Evolutionary conservation across 805 yeast species (phyloP).

Genomic region (Yarrowia sp.): DNA sequence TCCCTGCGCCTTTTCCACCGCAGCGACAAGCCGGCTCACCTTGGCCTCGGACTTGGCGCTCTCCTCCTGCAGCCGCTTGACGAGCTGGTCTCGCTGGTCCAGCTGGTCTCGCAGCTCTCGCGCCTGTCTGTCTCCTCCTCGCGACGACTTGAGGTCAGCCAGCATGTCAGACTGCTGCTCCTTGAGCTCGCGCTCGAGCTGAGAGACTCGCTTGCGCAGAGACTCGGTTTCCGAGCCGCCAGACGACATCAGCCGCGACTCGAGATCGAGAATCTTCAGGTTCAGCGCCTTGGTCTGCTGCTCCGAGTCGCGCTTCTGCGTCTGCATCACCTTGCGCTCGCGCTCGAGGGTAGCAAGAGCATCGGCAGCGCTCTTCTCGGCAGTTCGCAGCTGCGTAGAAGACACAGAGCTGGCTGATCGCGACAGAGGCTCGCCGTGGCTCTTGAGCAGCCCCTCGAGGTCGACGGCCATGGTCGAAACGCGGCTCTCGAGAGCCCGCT

Average conservation of each 20-base stretch:
- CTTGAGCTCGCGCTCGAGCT: constrained; percentile 34
- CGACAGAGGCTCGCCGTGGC: background rate
- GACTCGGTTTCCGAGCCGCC: background rate
- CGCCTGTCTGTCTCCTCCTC: constrained; percentile 33
- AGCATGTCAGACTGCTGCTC: constrained; percentile 29
- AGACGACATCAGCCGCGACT: constrained; percentile 28
- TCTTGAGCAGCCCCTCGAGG: constrained; percentile 8
- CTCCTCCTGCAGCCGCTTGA: constrained; percentile 47
- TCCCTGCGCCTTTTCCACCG: constrained; percentile 39
- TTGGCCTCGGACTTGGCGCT: constrained; percentile 51
- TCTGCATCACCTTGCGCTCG: constrained; percentile 28
- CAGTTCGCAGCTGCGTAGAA: background rate
- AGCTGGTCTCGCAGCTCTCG: constrained; percentile 34
- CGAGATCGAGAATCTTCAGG: constrained; percentile 34
- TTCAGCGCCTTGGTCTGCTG: constrained; percentile 36
- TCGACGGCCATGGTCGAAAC: constrained; percentile 43
- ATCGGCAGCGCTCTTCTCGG: constrained; percentile 10
- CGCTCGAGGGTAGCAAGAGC: constrained; percentile 27
- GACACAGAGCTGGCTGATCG: background rate
- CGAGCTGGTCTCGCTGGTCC: constrained; percentile 35
- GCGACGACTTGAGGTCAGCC: constrained; percentile 31
- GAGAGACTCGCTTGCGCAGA: constrained; percentile 27
- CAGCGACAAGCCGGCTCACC: constrained; percentile 44
- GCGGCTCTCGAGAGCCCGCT: constrained; percentile 47
- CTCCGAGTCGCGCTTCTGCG: constrained; percentile 34